Evolutionary conservation across 805 yeast genomes (phyloP).

Genomic region (Brettanomyces anomalus): DNA sequence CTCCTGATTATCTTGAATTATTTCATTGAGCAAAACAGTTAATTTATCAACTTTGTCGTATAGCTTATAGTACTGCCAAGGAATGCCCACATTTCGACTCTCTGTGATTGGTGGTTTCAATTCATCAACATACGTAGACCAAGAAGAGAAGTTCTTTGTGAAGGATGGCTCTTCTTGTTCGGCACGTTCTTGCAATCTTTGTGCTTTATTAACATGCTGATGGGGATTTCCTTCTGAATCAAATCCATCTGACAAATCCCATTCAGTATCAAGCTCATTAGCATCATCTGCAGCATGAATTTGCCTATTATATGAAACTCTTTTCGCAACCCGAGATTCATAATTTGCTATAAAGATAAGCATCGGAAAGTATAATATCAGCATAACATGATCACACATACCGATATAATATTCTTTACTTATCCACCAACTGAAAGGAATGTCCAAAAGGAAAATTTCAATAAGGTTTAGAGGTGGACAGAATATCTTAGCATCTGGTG

Average conservation of each 20-base stretch:
- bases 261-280: conserved; percentile 65
- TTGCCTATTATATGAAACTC: conserved; percentile 63
- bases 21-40: conserved; percentile 29
- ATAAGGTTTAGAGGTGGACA: conserved; percentile 79
- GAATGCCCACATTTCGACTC: conserved; percentile 46
- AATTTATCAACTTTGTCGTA: conserved; percentile 43
- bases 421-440: conserved; percentile 32
- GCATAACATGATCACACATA: conserved; percentile 51
- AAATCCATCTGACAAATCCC: conserved; percentile 79
- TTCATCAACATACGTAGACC: conserved; percentile 40
- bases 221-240: conserved; percentile 27
- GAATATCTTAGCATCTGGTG: conserved; percentile 79
- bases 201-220: conserved; percentile 21
- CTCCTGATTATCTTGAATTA: conserved; percentile 24
- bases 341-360: conserved; percentile 49
- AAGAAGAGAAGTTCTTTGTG: conserved; percentile 36
- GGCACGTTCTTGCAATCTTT: conserved; percentile 49
- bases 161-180: conserved; percentile 66
- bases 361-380: conserved; percentile 59
- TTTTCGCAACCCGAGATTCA: conserved; percentile 59
- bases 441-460: conserved; percentile 45
- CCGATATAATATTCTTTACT: conserved; percentile 20
- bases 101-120: conserved; percentile 51
- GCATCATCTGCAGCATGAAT: conserved; percentile 66
- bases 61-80: conserved; percentile 55